A percentile compares a stretch with the other conserved stretches of the same genome.
Evolutionary conservation across 2,329 filamentous ascomycete species (phyloP).

Genomic region (Trichoderma semiorbis): DNA sequence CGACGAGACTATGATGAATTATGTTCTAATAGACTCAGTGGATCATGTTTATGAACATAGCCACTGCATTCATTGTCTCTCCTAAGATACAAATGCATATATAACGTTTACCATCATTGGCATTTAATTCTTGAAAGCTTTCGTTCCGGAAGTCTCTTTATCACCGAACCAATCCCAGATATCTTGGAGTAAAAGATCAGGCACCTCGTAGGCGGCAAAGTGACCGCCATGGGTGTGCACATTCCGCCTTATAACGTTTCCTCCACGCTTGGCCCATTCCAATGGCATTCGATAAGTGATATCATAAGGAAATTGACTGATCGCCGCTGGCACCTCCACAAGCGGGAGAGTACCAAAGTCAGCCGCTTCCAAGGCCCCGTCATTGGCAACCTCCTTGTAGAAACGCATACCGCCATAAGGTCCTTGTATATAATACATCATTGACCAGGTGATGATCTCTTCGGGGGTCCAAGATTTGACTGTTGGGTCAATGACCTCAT

Average conservation of each 20-base stretch:
- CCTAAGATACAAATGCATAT: too few species aligned
- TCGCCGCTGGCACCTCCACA: neutral
- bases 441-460: neutral
- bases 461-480: neutral
- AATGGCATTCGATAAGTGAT: neutral
- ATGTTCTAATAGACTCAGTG: too few species aligned
- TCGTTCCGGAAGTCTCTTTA: neutral
- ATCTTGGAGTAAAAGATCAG: neutral
- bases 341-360: neutral
- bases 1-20: too few species aligned
- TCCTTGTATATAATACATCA: constrained; percentile 4
- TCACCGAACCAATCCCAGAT: constrained; percentile 3
- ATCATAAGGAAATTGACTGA: constrained; percentile 9
- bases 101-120: too few species aligned
- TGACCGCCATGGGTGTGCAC: neutral
- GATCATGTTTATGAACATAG: too few species aligned
- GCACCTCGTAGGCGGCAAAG: neutral
- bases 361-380: neutral
- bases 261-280: neutral
- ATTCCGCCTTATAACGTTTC: neutral
- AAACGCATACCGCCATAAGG: constrained; percentile 1
- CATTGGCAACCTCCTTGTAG: neutral
- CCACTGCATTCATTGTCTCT: too few species aligned
- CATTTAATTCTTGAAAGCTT: too few species aligned
- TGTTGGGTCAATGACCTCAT: neutral